Percentiles rank a stretch among this genome's conserved stretches.
These are phyloP conservation scores for Cutaneotrichosporon sp. DNA, from an alignment of 1,284 basidiomycete genomes.

Conservation along the genomic window DNA sequence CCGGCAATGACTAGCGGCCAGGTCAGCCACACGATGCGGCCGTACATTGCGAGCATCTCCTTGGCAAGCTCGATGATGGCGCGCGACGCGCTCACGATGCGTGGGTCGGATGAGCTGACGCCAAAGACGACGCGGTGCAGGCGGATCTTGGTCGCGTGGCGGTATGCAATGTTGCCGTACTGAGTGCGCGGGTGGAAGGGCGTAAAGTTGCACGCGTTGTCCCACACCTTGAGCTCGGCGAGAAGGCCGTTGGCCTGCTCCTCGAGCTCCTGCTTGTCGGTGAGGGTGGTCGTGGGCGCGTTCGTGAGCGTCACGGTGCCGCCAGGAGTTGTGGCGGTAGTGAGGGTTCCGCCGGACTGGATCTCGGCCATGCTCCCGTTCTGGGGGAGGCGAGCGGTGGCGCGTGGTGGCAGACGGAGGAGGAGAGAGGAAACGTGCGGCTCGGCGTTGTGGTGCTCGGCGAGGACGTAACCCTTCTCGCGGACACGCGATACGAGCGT, in stretches of 20 bases:
- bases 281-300: background rate
- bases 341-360: conserved; percentile 2
- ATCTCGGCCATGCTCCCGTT: conserved; percentile 9
- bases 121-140: conserved; percentile 44
- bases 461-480: conserved; percentile 22
- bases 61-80: conserved; percentile 48
- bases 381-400: conserved; percentile 25
- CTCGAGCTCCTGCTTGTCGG: conserved; percentile 30
- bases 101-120: conserved; percentile 36
- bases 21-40: conserved; percentile 46
- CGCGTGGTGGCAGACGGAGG: conserved; percentile 24
- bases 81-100: conserved; percentile 35
- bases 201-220: conserved; percentile 43
- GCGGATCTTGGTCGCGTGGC: conserved; percentile 44
- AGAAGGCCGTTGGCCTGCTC: conserved; percentile 39
- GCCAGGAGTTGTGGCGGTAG: background rate
- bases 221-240: conserved; percentile 46
- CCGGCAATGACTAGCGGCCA: conserved; percentile 50
- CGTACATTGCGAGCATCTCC: conserved; percentile 44
- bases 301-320: conserved; percentile 11
- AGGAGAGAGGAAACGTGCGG: conserved; percentile 22
- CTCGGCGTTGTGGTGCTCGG: conserved; percentile 22
- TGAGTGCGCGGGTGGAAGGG: conserved; percentile 45
- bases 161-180: conserved; percentile 47
- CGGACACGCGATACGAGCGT: conserved; percentile 35